phyloP scores from a whole-genome alignment of 129 eudicot species.

The Flaveria bidentis region DNA sequence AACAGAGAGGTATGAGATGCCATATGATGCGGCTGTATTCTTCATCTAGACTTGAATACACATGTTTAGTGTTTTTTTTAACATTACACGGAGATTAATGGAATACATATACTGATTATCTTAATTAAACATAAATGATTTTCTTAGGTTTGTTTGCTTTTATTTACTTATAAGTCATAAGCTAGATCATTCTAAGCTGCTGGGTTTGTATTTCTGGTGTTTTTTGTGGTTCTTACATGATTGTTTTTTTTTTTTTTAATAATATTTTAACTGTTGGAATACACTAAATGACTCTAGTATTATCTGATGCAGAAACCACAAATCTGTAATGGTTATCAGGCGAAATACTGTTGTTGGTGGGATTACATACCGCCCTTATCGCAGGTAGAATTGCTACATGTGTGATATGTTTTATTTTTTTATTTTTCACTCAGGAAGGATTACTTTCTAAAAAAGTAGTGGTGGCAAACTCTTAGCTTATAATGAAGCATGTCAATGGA shows the following conservation, averaged over 20 bases:
- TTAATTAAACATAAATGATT: background rate
- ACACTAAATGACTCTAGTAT: constrained; percentile 11
- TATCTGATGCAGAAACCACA: constrained; percentile 73
- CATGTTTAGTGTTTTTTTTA: background rate
- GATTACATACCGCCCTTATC: constrained; percentile 91
- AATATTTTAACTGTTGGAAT: background rate
- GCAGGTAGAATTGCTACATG: constrained; percentile 49
- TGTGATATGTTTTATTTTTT: constrained; percentile 9
- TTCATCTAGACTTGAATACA: constrained; percentile 5
- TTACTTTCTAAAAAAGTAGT: background rate
- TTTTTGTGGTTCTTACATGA: constrained; percentile 27
- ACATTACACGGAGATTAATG: background rate
- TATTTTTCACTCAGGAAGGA: background rate
- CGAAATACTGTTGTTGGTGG: constrained; percentile 87
- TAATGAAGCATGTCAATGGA: background rate
- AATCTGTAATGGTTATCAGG: constrained; percentile 89
- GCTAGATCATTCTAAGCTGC: constrained; percentile 19
- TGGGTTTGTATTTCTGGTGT: background rate
- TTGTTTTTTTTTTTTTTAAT: background rate
- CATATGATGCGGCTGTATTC: constrained; percentile 7
- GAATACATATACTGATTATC: background rate
- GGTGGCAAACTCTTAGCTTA: background rate
- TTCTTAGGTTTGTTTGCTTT: constrained; percentile 10
- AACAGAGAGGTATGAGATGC: constrained; percentile 9
- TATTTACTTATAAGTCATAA: constrained; percentile 5